phyloP scores from a whole-genome alignment of 2,329 filamentous ascomycete species.

The Trichophaea hybrida region DNA sequence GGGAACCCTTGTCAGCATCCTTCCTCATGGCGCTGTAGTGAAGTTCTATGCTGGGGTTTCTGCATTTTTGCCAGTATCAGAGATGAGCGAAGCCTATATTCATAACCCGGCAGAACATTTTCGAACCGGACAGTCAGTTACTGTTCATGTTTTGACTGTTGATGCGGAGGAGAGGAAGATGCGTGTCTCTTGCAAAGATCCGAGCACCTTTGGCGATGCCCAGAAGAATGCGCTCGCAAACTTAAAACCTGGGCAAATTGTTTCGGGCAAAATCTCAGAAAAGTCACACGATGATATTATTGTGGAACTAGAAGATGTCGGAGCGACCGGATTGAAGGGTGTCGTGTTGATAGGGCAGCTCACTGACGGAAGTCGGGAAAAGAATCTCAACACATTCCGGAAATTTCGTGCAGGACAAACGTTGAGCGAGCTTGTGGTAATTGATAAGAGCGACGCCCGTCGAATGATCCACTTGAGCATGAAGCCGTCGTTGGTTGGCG shows the following conservation, averaged over 20 bases:
- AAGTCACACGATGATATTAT: slow-evolving; percentile 64
- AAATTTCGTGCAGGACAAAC: slow-evolving; percentile 74
- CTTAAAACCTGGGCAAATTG: slow-evolving; percentile 57
- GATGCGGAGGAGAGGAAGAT: slow-evolving; percentile 57
- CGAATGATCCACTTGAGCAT: slow-evolving; percentile 62
- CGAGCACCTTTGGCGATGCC: slow-evolving; percentile 61
- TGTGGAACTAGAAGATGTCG: slow-evolving; percentile 52
- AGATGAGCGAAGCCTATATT: slow-evolving; percentile 98
- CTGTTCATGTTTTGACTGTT: slow-evolving; percentile 71
- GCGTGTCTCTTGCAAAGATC: slow-evolving; percentile 86
- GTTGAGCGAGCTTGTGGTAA: slow-evolving; percentile 63
- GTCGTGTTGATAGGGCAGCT: slow-evolving; percentile 64
- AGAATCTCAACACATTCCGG: slow-evolving; percentile 61
- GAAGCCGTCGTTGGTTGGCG: slow-evolving; percentile 69
- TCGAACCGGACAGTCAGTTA: slow-evolving; percentile 76
- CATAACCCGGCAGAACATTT: slow-evolving; percentile 82
- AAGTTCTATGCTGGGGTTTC: slow-evolving; percentile 78
- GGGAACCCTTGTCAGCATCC: slow-evolving; percentile 73
- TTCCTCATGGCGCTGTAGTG: slow-evolving; percentile 66
- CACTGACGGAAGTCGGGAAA: slow-evolving; percentile 67
- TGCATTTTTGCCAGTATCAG: slow-evolving; percentile 79
- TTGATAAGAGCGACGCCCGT: slow-evolving; percentile 72
- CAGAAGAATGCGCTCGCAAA: slow-evolving; percentile 58
- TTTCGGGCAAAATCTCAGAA: slow-evolving; percentile 66
- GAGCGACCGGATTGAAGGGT: slow-evolving; percentile 54